phyloP scores from a whole-genome alignment of 345 rosid species.

The Microthlaspi erraticum region DNA sequence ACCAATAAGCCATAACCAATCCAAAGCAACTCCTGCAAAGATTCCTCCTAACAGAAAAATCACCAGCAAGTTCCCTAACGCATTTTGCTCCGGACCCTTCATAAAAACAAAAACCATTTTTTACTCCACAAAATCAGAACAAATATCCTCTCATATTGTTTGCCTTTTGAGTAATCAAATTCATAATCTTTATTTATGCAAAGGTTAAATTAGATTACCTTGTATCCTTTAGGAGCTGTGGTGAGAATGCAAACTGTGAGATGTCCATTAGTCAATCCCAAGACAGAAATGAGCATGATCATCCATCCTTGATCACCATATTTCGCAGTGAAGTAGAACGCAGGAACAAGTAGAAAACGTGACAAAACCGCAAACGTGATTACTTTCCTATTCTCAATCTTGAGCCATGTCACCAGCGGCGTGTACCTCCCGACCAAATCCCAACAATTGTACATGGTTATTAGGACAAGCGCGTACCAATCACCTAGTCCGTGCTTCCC shows the following conservation, averaged over 20 bases:
- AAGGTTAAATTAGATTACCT: slow-evolving; percentile 21
- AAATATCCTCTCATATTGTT: background rate
- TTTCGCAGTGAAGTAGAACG: slow-evolving; percentile 87
- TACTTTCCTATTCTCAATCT: slow-evolving; percentile 70
- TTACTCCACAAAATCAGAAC: slow-evolving; percentile 3
- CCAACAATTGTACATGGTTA: slow-evolving; percentile 69
- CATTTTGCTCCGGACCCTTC: slow-evolving; percentile 95
- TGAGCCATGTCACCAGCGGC: slow-evolving; percentile 60
- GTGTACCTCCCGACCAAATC: slow-evolving; percentile 72
- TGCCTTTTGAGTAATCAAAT: no score
- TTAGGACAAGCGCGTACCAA: slow-evolving; percentile 77
- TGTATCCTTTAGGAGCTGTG: slow-evolving; percentile 68
- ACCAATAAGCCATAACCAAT: slow-evolving; percentile 92
- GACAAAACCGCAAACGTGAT: slow-evolving; percentile 57
- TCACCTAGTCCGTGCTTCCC: slow-evolving; percentile 66
- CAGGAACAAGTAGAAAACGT: slow-evolving; percentile 69
- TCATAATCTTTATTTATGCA: slow-evolving; percentile 3
- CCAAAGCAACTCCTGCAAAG: slow-evolving; percentile 76
- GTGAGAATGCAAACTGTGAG: slow-evolving; percentile 87
- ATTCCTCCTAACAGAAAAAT: slow-evolving; percentile 65
- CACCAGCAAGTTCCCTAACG: slow-evolving; percentile 83
- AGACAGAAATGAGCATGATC: slow-evolving; percentile 69
- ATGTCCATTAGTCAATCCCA: slow-evolving; percentile 80
- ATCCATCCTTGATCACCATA: slow-evolving; percentile 93
- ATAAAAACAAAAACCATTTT: slow-evolving; percentile 22